Evolutionary conservation across 371 early-diverging fungal genomes (phyloP).

Genomic region (Dichotomocladium elegans): DNA sequence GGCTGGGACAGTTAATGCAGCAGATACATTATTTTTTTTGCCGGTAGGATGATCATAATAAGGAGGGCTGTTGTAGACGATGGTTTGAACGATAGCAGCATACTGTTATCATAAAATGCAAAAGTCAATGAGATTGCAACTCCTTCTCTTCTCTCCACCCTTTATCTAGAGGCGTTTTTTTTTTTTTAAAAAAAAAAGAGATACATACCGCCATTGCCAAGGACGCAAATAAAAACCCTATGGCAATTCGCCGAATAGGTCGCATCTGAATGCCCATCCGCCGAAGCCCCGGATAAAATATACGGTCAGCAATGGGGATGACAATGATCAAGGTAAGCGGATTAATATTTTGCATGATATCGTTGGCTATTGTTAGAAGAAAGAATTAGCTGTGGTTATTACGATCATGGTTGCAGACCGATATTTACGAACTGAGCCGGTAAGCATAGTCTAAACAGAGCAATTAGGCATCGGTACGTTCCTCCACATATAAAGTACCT

Average conservation of each 20-base stretch:
- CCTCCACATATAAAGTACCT: not conserved
- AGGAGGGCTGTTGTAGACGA: slow-evolving; percentile 52
- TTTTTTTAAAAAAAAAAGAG: too few relatives aligned
- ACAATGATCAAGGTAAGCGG: slow-evolving; percentile 65
- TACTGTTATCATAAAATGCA: slow-evolving; percentile 44
- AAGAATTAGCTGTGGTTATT: not conserved
- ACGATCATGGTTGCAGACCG: not conserved
- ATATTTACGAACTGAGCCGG: slow-evolving; percentile 47
- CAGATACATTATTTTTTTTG: slow-evolving; percentile 42
- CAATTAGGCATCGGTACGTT: not conserved
- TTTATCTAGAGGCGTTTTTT: not conserved
- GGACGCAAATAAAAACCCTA: slow-evolving; percentile 67
- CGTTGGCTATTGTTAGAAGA: slow-evolving; percentile 16
- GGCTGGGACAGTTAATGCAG: slow-evolving; percentile 67
- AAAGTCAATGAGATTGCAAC: too few relatives aligned
- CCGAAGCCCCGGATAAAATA: slow-evolving; percentile 69
- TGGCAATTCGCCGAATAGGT: slow-evolving; percentile 67
- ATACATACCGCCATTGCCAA: slow-evolving; percentile 48
- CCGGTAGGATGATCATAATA: slow-evolving; percentile 18
- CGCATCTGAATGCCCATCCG: slow-evolving; percentile 58
- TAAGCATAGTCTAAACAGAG: slow-evolving; percentile 45
- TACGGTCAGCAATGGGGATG: slow-evolving; percentile 61
- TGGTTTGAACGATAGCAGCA: slow-evolving; percentile 64
- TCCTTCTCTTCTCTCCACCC: too few relatives aligned
- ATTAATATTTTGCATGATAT: slow-evolving; percentile 64